Percentiles rank a stretch among this genome's conserved stretches.
phyloP scores from a whole-genome alignment of 208 protist species.

The Histomonas meleagridis region DNA sequence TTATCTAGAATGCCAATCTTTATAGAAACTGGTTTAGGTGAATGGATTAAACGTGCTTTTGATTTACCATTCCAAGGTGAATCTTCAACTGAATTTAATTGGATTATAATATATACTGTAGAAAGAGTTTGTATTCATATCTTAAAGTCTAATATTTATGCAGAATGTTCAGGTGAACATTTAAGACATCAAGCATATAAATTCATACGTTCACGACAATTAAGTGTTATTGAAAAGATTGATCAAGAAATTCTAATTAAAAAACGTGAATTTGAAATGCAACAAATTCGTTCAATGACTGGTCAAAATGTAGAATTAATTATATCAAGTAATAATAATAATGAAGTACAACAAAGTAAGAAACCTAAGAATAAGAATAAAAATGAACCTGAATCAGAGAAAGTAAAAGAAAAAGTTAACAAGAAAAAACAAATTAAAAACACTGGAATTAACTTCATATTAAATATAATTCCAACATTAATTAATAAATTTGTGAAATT shows the following conservation, averaged over 20 bases:
- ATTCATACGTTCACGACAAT: slow-evolving; percentile 8
- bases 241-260: background rate
- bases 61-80: background rate
- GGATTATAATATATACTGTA: background rate
- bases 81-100: background rate
- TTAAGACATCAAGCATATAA: background rate
- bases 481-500: too few relatives aligned
- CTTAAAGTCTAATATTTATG: background rate
- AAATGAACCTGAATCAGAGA: too few relatives aligned
- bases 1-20: background rate
- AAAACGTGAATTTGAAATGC: background rate
- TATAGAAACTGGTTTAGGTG: background rate
- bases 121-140: slow-evolving; percentile 2
- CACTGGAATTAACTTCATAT: too few relatives aligned
- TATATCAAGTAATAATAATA: too few relatives aligned
- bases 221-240: background rate
- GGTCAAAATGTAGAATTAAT: background rate
- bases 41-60: background rate
- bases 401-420: too few relatives aligned
- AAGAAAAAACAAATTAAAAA: too few relatives aligned
- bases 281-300: background rate
- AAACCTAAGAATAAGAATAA: too few relatives aligned
- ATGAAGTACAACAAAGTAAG: too few relatives aligned
- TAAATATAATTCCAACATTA: too few relatives aligned
- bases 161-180: background rate